These are phyloP conservation scores for Glonium stellatum DNA, from an alignment of 495 filamentous ascomycete genomes.

Conservation along the genomic window DNA sequence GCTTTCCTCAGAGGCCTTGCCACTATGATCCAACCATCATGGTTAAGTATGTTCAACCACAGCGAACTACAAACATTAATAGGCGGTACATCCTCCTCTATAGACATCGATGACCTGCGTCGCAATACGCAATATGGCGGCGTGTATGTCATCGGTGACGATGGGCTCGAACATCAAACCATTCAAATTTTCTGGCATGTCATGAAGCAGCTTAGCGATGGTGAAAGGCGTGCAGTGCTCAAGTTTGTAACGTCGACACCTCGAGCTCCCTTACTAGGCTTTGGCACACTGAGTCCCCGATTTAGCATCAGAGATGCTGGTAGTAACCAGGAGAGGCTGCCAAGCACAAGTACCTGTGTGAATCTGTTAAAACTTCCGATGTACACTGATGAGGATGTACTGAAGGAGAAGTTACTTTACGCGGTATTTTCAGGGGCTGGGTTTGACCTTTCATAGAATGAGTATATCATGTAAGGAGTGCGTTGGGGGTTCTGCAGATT, in stretches of 20 bases:
- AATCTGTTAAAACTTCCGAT: conserved; percentile 90
- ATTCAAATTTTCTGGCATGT: conserved; percentile 89
- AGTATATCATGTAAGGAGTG: not conserved
- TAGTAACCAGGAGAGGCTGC: conserved; percentile 67
- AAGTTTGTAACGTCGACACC: conserved; percentile 95
- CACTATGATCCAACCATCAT: conserved; percentile 80
- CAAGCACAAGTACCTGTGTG: conserved; percentile 94
- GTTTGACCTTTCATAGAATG: conserved; percentile 61
- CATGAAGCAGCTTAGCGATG: conserved; percentile 65
- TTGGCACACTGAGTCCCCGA: conserved; percentile 72
- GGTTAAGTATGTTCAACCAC: conserved; percentile 99
- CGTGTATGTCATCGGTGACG: conserved; percentile 79
- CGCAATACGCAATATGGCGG: conserved; percentile 81
- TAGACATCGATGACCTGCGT: conserved; percentile 83
- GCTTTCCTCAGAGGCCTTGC: conserved; percentile 82
- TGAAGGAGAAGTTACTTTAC: conserved; percentile 80
- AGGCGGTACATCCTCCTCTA: conserved; percentile 74
- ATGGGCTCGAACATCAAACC: conserved; percentile 75
- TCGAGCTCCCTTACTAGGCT: conserved; percentile 84
- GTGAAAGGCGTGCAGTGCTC: conserved; percentile 74
- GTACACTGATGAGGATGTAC: conserved; percentile 54
- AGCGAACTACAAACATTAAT: conserved; percentile 86
- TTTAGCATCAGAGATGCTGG: conserved; percentile 91
- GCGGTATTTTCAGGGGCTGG: conserved; percentile 87
- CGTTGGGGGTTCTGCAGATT: not conserved